Base-by-base conservation (phyloP, 192 early-diverging fungal genomes). In the Phlyctochytrium bullatum region DNA sequence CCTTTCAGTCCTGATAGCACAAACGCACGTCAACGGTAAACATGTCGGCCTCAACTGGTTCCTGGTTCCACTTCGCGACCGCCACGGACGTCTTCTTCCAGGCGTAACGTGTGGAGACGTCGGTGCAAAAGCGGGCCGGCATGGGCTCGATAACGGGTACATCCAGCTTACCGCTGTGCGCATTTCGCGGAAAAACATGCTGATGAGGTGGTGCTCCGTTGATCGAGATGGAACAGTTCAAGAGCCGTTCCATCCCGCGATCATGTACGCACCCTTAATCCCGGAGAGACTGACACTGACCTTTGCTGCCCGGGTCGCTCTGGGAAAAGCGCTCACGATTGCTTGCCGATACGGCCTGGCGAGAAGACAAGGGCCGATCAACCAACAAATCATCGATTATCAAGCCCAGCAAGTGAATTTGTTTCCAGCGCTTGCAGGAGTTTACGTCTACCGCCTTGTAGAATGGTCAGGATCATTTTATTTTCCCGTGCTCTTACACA, bases 131-230 rank as follows among this genome's bases (percentile, higher is more conserved):
- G 83, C 65, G 23, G 84, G 86, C 10, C 80, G 86, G 24, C 56
- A 74, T 28, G 87, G 87, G 59, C 69, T 88, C 3, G 87, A 88
- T 52, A 88, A 88, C 59, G 87, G 87, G 4, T 88, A 86, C 86
- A 88, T 88, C 24, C 86, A 88, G 68, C 83, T 87, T 66, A 74
- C 70, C 2, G 50, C 62, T 16, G 76, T 78, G 27, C 77, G 85
- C 51, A 79, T 88, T 29, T 86, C 87, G 31, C 74, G 87, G 27
- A 71, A 64, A 29, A 76, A 82, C 52, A 83, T 88, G 84, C 65
- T 88, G 52, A 73, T 78, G 66, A 83, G 76, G 56, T 86, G 87
- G 87, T 79, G 82, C 2, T 64, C 51, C 2, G 73, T 88, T 52
- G 69, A 68, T 59, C 53, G 70, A n/a, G 79, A 84, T n/a, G 87